A percentile compares a stretch with the other conserved stretches of the same genome.
These are phyloP conservation scores for Acanthamoeba triangularis DNA, from an alignment of 208 protist species.

Conservation along the genomic window DNA sequence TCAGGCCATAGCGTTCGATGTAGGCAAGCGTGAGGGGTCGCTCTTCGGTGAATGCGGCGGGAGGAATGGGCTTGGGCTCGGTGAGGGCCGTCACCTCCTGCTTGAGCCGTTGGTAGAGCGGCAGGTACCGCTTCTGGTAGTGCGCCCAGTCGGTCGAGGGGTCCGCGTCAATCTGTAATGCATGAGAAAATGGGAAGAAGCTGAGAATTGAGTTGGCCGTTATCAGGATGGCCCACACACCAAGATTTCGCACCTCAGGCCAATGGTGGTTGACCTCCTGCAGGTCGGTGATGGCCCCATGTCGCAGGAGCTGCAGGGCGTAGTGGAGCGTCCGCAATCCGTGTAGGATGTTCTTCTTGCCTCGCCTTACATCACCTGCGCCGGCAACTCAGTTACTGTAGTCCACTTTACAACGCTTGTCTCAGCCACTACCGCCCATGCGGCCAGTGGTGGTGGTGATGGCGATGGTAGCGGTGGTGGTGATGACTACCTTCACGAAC, in stretches of 20 bases:
- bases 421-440: not conserved
- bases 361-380: not conserved
- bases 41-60: not conserved
- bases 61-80: not conserved
- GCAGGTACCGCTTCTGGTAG: conserved; percentile 32
- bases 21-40: not conserved
- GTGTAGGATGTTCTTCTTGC: conserved; percentile 61
- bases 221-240: too few relatives aligned
- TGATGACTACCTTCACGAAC: not conserved
- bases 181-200: too few relatives aligned
- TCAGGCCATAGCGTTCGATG: conserved; percentile 4
- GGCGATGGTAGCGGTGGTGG: too few relatives aligned
- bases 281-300: not conserved
- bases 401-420: too few relatives aligned
- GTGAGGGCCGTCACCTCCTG: not conserved
- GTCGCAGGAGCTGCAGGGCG: conserved; percentile 4
- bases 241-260: not conserved
- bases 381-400: too few relatives aligned
- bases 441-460: not conserved
- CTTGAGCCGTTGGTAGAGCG: conserved; percentile 28
- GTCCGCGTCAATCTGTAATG: not conserved
- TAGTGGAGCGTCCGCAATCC: conserved; percentile 30
- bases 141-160: not conserved
- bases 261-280: conserved; percentile 45
- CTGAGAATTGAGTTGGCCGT: too few relatives aligned